Conservation (phyloP, 805 yeast genomes). For the Trichomonascus vanleenenianus region DNA sequence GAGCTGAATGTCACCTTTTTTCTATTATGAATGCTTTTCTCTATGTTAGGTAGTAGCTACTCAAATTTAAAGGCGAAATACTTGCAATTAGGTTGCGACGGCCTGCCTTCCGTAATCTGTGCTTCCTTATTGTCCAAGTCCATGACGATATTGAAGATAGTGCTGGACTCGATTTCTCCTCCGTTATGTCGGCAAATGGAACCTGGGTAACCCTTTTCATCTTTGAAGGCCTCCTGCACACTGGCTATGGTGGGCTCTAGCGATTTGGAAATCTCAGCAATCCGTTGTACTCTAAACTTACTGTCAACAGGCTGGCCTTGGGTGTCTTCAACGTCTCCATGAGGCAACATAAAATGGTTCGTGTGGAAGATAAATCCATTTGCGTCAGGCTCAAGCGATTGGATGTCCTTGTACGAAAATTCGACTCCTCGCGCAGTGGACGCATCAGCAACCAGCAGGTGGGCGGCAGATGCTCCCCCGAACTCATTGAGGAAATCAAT, state of each 20-base stretch:
- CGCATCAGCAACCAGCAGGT: slow-evolving; percentile 14
- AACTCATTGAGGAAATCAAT: slow-evolving; percentile 5
- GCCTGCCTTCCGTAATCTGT: slow-evolving; percentile 20
- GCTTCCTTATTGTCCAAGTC: slow-evolving; percentile 18
- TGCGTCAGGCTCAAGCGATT: slow-evolving; percentile 6
- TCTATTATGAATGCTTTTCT: not conserved
- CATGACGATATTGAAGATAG: slow-evolving; percentile 25
- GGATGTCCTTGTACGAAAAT: slow-evolving; percentile 11
- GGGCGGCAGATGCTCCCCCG: slow-evolving; percentile 17
- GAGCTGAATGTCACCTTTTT: no score
- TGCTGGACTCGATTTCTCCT: slow-evolving; percentile 13
- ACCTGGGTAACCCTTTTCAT: slow-evolving; percentile 20
- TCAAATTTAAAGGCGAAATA: slow-evolving; percentile 2
- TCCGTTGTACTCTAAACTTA: slow-evolving; percentile 10
- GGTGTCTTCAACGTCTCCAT: slow-evolving; percentile 10
- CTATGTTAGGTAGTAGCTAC: no score
- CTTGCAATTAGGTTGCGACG: slow-evolving; percentile 7
- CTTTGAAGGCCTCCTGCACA: slow-evolving; percentile 15
- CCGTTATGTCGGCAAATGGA: slow-evolving; percentile 19
- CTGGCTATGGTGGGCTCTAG: slow-evolving; percentile 7
- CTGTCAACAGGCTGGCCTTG: slow-evolving; percentile 7
- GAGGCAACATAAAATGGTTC: slow-evolving; percentile 15
- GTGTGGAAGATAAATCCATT: slow-evolving; percentile 13
- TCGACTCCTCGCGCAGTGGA: slow-evolving; percentile 13
- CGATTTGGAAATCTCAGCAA: slow-evolving; percentile 9